Percentiles rank a stretch among this genome's conserved stretches.
Evolutionary conservation across 1,284 basidiomycete species (phyloP).

Genomic region (Boletus smithii): DNA sequence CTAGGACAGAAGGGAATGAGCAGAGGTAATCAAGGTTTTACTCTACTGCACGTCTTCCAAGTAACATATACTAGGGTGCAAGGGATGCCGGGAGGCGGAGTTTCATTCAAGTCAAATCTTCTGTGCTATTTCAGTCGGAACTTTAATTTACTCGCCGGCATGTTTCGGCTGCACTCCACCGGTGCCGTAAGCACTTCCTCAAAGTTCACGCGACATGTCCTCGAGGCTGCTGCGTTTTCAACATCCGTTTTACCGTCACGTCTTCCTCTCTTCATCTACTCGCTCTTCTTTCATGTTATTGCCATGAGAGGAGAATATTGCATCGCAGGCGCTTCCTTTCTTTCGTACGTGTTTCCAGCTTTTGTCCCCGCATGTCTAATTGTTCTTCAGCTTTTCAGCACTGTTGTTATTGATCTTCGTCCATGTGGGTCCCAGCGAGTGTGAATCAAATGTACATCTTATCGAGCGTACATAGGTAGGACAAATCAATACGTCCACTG

Average conservation of each 20-base stretch:
- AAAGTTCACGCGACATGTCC: conserved; percentile 16
- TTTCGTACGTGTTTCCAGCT: conserved; percentile 51
- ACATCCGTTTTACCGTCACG: conserved; percentile 18
- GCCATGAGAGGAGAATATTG: conserved; percentile 70
- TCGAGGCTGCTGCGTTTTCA: conserved; percentile 28
- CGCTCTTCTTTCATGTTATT: conserved; percentile 25
- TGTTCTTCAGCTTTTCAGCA: conserved; percentile 51
- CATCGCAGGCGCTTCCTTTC: conserved; percentile 60
- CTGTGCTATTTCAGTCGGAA: conserved; percentile 19
- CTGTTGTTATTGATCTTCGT: conserved; percentile 73
- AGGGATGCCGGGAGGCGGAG: conserved; percentile 1
- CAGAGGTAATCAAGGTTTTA: conserved; percentile 8
- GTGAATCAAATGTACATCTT: conserved; percentile 29
- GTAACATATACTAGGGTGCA: neutral
- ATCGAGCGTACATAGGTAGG: conserved; percentile 55
- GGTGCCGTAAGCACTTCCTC: conserved; percentile 15
- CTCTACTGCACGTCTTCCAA: conserved; percentile 12
- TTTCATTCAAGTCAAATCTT: neutral
- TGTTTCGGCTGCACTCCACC: conserved; percentile 10
- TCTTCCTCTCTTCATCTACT: conserved; percentile 17
- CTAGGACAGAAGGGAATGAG: conserved; percentile 8
- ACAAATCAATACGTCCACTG: conserved; percentile 72
- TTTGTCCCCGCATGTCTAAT: conserved; percentile 22
- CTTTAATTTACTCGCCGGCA: conserved; percentile 8
- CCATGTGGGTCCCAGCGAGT: conserved; percentile 51